Evolutionary conservation across 441 rosid genomes (phyloP), one percentile per base, ranked within the genome.

Genomic region (Corymbia calophylla): DNA sequence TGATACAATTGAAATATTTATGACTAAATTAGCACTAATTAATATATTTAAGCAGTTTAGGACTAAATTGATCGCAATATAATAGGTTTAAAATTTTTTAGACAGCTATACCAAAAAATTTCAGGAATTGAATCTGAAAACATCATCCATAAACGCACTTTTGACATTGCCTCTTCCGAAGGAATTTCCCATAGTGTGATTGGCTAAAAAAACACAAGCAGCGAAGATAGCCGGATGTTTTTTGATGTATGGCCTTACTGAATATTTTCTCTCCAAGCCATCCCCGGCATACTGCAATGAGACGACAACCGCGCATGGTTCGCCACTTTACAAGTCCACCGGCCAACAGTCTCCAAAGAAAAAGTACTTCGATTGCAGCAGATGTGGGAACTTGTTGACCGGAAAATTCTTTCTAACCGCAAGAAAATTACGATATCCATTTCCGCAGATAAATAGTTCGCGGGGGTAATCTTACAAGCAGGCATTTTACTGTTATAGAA

Each of bases 1-100:
- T 35, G 3, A 23, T 12, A 23, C 0, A 25, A 58, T 58, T 13
- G 3, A 25, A 58, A 58, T 25, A 10, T 0, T 58, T 58, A 9
- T 13, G 1, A 25, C 64, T 25, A 58, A 25, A 58, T 58, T 4
- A 58, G 25, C n/a, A n/a, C n/a, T n/a, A n/a, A n/a, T n/a, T n/a
- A n/a, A n/a, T n/a, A n/a, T n/a, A n/a, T n/a, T n/a, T n/a, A n/a
- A n/a, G n/a, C n/a, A n/a, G n/a, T n/a, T n/a, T n/a, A n/a, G n/a
- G n/a, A n/a, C n/a, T n/a, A n/a, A n/a, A n/a, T n/a, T n/a, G n/a
- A n/a, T n/a, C n/a, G n/a, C n/a, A n/a, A n/a, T 58, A 58, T 1
- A 1, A 25, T 58, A 29, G 0, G 11, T 58, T 58, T 25, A 10
- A 6, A 58, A 0, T 29, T 4, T 58, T 58, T 10, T 58, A 4